Evolutionary conservation across 495 filamentous ascomycete species (phyloP).

Genomic region (Trichoderma reesei): DNA sequence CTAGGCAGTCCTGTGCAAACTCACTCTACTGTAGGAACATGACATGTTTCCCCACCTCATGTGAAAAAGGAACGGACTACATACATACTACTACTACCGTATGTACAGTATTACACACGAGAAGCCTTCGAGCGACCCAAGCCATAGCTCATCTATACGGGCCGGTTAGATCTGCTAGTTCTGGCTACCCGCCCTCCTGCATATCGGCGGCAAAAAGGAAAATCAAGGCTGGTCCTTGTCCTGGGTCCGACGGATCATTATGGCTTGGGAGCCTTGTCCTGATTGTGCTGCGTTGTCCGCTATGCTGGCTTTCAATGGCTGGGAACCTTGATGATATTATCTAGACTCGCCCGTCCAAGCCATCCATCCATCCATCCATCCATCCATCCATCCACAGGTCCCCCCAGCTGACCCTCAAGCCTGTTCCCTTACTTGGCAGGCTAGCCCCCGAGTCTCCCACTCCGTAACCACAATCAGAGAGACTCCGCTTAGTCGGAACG

Average conservation of each 20-base stretch:
- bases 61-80: background rate
- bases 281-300: background rate
- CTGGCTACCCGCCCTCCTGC: constrained; percentile 1
- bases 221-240: background rate
- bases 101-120: no score
- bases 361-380: background rate
- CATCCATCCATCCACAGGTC: background rate
- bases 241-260: constrained; percentile 5
- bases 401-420: background rate
- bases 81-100: no score
- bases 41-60: background rate
- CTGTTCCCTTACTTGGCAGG: background rate
- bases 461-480: background rate
- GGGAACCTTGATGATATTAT: no score
- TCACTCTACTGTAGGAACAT: no score
- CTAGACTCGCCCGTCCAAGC: no score
- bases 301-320: no score
- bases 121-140: no score
- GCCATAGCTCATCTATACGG: background rate
- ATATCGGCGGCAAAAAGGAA: background rate
- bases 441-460: background rate
- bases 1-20: no score
- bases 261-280: background rate
- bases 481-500: background rate
- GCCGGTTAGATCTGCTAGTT: constrained; percentile 9